Evolutionary conservation across 148 eudicot genomes (phyloP).

Genomic region (Chenopodium berlandieri): DNA sequence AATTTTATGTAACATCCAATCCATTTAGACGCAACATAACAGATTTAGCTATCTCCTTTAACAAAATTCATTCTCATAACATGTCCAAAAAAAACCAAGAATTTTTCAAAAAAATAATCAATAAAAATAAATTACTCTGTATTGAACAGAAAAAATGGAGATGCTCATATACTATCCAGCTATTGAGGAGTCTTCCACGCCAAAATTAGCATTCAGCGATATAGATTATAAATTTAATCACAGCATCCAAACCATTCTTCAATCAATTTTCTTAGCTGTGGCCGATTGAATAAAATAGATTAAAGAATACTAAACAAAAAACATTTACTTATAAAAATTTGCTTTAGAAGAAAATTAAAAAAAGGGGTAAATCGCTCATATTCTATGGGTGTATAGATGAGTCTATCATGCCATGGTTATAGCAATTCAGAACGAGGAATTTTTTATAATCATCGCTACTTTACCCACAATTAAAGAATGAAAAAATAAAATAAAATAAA

Average conservation of each 20-base stretch:
- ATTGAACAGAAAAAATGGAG: neutral
- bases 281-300: too few species aligned
- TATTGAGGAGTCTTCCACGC: conserved; percentile 22
- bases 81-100: too few species aligned
- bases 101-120: neutral
- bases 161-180: conserved; percentile 32
- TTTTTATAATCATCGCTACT: conserved; percentile 15
- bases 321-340: too few species aligned
- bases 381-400: conserved; percentile 25
- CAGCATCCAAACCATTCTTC: neutral
- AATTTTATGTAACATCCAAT: neutral
- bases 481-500: too few species aligned
- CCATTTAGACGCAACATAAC: neutral
- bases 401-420: conserved; percentile 18
- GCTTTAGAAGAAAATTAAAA: neutral
- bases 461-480: neutral
- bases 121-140: too few species aligned
- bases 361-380: conserved; percentile 17
- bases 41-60: neutral
- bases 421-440: conserved; percentile 25
- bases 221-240: conserved; percentile 12
- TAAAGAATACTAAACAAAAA: neutral
- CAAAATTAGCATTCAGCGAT: conserved; percentile 9
- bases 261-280: too few species aligned
- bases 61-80: neutral